Base-by-base conservation (phyloP, 805 yeast species). In the Suhomyces vadensis region DNA sequence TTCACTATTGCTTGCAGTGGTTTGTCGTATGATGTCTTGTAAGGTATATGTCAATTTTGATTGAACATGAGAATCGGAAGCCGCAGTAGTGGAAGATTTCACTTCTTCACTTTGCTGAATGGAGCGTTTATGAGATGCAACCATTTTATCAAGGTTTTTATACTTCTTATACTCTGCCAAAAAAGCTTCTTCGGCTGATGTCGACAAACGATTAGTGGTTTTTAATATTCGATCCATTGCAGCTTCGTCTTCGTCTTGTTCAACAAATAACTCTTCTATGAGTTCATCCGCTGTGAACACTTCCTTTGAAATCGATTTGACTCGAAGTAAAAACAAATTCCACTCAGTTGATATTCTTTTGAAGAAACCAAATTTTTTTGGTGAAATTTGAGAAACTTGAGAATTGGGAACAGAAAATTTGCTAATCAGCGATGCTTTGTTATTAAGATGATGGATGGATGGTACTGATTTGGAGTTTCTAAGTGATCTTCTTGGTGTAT, bases 261-360 rank as follows among this genome's bases (percentile, higher is more conserved):
- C 70, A 6, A 71, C 71, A 54, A 82, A 82, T 9, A 81, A 60
- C 31, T 77, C 79, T 39, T 72, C 75, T 0, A 75, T 66, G 1
- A 69, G 64, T 49, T 79, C 81, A 63, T 77, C 80, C 3, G 75
- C 67, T 14, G 70, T 65, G 31, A 78, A 66, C 2, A 70, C 71
- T 16, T 73, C 78, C 50, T 79, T 82, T 2, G 82, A 72, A 0
- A 79, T 48, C 6, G 69, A 55, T 44, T 67, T 68, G 20, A 80
- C 35, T 49, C 57, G 60, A 43, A 48, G 57, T 44, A 48, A 61
- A 47, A 55, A 71, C 49, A 40, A 60, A 48, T 35, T 74, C 65
- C 55, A 76, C 57, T 68, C 69, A 11, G 64, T 44, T 1, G 75
- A 63, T 6, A 78, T 54, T 42, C 64, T 71, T 44, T 67, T 61